Base-by-base conservation (phyloP, 1,284 basidiomycete genomes). In the Cutaneotrichosporon dermatis region DNA sequence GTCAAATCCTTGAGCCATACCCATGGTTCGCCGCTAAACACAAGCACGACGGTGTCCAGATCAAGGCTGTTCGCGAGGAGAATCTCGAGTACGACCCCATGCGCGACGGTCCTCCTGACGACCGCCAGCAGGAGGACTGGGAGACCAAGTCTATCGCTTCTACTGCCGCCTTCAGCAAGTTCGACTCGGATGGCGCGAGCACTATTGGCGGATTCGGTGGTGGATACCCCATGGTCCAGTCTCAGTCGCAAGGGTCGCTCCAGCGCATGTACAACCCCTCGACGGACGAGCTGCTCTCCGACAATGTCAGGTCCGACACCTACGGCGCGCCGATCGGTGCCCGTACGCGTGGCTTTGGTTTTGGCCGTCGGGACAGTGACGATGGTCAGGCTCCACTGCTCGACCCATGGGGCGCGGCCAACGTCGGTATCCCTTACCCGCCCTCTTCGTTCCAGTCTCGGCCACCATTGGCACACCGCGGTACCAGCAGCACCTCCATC, bases 61-160 rank as follows among this genome's bases (percentile, higher is more conserved):
- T 79, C 71, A 76, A 73, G 60, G 76, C 70, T 43, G 72, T 79
- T 40, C 65, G 68, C 58, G 76, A 76, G 73, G 76, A 77, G 64
- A 76, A 77, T 60, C 69, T 79, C 60, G 76, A 78, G 53, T 79
- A 75, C 70, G 71, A 79, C 58, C 74, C 77, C 2, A 49, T 54
- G 6, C 67, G 69, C 48, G 75, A 77, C 49, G 70, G 68, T 48
- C 64, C 70, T 2, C 60, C 60, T n/a, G 73, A 72, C 54, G 72
- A 69, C 42, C 33, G 37, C 13, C 46, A 50, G 11, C 44, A 51
- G 36, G 54, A 48, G 25, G 74, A 73, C 51, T 77, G 73, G 73
- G 76, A 78, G 44, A 68, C 70, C 2, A 62, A 68, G 33, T 75
- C 74, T 7, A 59, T 75, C 49, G 69, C 69, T 6, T 76, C 76